Evolutionary conservation across 2,329 filamentous ascomycete genomes (phyloP), one percentile per base, ranked within the genome.

Genomic region (Pseudogymnoascus sp.): DNA sequence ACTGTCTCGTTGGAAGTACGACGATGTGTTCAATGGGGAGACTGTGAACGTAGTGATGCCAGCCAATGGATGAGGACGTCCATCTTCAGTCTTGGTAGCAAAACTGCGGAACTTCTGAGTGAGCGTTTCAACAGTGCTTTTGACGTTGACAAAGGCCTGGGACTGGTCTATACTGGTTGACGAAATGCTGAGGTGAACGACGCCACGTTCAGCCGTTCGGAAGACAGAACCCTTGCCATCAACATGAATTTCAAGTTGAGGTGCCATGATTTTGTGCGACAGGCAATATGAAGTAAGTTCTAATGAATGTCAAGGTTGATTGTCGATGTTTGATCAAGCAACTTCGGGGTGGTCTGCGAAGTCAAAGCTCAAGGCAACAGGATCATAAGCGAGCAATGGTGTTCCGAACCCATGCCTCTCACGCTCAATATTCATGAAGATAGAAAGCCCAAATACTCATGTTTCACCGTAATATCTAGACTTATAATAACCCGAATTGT

Each of bases 1-100:
- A 12, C 5, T 4, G 28, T 56, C 46, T 34, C 46, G 46, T 11
- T 56, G 46, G 10, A 18, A 56, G 34, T 37, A 5, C 4, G 64
- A 63, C 6, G 40, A 59, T 0, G 67, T 66, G 23, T 61, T 66
- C 7, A 67, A 60, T 2, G 67, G 64, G 10, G 63, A 66, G 0
- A 62, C 61, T 2, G 66, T 63, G 64, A 69, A 69, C 21, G 66
- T 60, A n/a, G 67, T 69, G 64, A 69, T 67, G 36, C 62, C 65
- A 7, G 67, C 67, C 14, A 62, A 61, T 2, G 66, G 64, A 31
- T 69, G 67, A 5, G 67, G 65, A 10, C 56, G 37, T 5, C 62
- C 65, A 62, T 67, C 66, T 21, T 68, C 64, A 5, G 59, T 64
- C 62, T 68, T 68, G 14, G n/a, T 31, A 14, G 66, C 66, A 21